Conservation (phyloP, 148 eudicot species). For the Gaultheria prostrata region DNA sequence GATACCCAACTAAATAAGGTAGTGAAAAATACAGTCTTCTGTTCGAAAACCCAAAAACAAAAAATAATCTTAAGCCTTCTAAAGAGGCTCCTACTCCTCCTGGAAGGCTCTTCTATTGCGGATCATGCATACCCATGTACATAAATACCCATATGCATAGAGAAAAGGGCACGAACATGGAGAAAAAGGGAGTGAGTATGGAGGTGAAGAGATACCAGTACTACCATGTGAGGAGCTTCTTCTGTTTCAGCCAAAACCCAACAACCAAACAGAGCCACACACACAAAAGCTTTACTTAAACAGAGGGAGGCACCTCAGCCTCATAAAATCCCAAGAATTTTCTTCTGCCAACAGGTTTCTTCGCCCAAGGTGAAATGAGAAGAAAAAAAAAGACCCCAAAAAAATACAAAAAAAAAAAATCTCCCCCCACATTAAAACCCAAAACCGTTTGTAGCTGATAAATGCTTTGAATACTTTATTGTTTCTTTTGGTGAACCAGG, state of each 20-base stretch:
- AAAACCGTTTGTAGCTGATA: slow-evolving; percentile 30
- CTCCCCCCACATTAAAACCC: slow-evolving; percentile 26
- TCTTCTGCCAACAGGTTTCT: slow-evolving; percentile 19
- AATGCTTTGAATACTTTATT: neutral
- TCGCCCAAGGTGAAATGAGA: slow-evolving; percentile 6
- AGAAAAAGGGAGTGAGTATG: neutral
- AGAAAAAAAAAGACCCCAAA: neutral
- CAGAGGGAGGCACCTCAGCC: slow-evolving; percentile 35
- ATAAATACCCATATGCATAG: neutral
- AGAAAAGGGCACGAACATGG: slow-evolving; percentile 1
- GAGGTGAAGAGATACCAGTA: slow-evolving; percentile 25
- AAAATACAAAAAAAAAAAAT: slow-evolving; percentile 22
- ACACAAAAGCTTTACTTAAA: slow-evolving; percentile 21
- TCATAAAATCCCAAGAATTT: slow-evolving; percentile 19
- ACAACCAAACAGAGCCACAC: slow-evolving; percentile 38
- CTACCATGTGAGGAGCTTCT: slow-evolving; percentile 26
- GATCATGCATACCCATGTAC: neutral
- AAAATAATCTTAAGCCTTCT: neutral
- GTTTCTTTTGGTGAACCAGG: slow-evolving; percentile 17
- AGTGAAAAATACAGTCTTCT: neutral
- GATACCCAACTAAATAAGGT: neutral
- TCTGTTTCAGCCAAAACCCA: slow-evolving; percentile 17
- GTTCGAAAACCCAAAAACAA: no score
- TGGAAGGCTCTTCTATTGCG: neutral
- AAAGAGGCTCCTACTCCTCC: neutral